A percentile compares a stretch with the other conserved stretches of the same genome.
phyloP scores from a whole-genome alignment of 192 early-diverging fungal genomes.

The Geranomyces michiganensis region DNA sequence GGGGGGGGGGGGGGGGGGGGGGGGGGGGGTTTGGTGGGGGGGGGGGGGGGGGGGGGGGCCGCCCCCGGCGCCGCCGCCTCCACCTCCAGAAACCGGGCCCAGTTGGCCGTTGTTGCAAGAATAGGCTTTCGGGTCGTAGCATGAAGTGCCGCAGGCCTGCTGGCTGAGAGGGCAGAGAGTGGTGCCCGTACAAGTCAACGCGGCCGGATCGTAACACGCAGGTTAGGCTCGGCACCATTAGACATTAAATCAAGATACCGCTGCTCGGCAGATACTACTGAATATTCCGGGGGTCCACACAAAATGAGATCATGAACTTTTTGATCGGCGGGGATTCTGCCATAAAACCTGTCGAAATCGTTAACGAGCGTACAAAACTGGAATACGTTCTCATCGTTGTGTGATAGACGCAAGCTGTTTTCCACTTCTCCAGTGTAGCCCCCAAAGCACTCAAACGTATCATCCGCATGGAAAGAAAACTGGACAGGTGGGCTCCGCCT shows the following conservation, averaged over 20 bases:
- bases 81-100: background rate
- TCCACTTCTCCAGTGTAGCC: too few relatives aligned
- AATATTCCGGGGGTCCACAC: too few relatives aligned
- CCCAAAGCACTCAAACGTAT: too few relatives aligned
- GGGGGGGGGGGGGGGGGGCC: background rate
- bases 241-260: too few relatives aligned
- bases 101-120: background rate
- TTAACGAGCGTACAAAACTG: background rate
- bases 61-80: background rate
- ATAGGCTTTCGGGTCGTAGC: background rate
- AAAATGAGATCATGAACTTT: too few relatives aligned
- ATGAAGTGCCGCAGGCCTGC: background rate
- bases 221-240: background rate
- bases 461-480: too few relatives aligned
- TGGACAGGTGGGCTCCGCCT: too few relatives aligned
- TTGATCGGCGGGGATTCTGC: too few relatives aligned
- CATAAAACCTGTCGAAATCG: background rate
- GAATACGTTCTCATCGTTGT: background rate
- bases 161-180: background rate
- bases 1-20: background rate
- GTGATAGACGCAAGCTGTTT: too few relatives aligned
- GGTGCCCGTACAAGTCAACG: background rate
- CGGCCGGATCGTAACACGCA: slow-evolving; percentile 1
- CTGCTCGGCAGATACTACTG: too few relatives aligned
- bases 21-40: background rate